Percentiles rank a stretch among this genome's conserved stretches.
These are phyloP conservation scores for Trypethelium eluteriae DNA, from an alignment of 495 filamentous ascomycete species.

Conservation along the genomic window DNA sequence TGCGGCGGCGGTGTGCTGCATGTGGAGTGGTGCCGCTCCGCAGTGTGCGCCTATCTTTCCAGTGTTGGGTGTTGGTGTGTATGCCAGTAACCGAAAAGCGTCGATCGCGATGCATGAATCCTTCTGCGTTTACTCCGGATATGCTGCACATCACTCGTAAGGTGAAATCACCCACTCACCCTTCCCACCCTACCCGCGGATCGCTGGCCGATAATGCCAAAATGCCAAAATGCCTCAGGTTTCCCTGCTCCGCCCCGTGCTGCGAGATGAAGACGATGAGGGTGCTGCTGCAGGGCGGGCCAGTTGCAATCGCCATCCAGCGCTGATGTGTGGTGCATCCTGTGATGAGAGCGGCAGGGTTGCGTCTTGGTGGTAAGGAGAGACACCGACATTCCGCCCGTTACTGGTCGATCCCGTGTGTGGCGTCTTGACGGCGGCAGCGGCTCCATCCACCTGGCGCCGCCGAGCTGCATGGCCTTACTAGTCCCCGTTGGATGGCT, in stretches of 20 bases:
- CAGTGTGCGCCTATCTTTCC: constrained; percentile 5
- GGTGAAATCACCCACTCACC: neutral
- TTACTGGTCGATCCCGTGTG: neutral
- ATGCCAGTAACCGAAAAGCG: neutral
- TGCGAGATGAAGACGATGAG: neutral
- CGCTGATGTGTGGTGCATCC: neutral
- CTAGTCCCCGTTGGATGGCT: neutral
- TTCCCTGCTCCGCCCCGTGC: neutral
- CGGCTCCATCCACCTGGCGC: constrained; percentile 9
- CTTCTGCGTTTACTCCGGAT: neutral
- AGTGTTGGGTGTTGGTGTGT: constrained; percentile 10
- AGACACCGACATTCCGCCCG: neutral
- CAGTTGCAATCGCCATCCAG: neutral
- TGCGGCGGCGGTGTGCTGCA: neutral
- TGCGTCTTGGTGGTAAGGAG: neutral
- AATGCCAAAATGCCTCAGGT: neutral
- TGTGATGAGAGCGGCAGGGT: neutral
- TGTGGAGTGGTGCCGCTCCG: neutral
- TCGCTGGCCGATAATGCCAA: neutral
- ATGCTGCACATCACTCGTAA: constrained; percentile 12
- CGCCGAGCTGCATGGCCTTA: neutral
- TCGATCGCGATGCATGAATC: constrained; percentile 8
- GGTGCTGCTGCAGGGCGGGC: neutral
- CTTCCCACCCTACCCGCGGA: neutral
- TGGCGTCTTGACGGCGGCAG: constrained; percentile 10